Base-by-base conservation (phyloP, 2,329 filamentous ascomycete species). In the Corinectria fuckeliana region DNA sequence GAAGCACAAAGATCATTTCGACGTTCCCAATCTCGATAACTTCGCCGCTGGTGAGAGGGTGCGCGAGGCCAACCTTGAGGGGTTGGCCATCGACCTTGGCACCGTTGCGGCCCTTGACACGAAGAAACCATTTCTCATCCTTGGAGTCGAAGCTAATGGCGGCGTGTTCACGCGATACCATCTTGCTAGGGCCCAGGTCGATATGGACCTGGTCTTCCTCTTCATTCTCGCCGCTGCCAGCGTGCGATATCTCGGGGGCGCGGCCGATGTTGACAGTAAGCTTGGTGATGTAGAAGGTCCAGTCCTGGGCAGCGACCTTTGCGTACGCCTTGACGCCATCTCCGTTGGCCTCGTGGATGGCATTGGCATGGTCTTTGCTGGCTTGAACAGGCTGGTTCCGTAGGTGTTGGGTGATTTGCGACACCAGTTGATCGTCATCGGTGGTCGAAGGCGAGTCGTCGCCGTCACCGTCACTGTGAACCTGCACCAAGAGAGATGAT, bases 1-100 rank as follows among this genome's bases (percentile, higher is more conserved):
- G 94, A n/a, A 96, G 86, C 47, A 97, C 92, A 76, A 99, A 99
- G 82, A 98, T 94, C 95, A 99, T 99, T 79, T 99, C 94, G 1
- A 95, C 91, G 52, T 91, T 91, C 69, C 90, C 91, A 71, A 98
- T 91, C 72, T 97, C 93, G 58, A 99, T 89, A 41, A 98, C 92
- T 73, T 94, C 89, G 58, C 95, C 95, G 69, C 93, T 97, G 39
- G 87, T 86, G 23, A 99, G 83, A 26, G 86, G 79, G 30, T 87
- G 84, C 32, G 86, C 83, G 36, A 84, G 79, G 11, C 90, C 89
- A 50, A 88, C 83, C 70, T 90, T 91, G 56, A 96, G 78, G 18
- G 85, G 80, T 50, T 79, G 78, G 61, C 92, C 91, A 74, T 99
- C 92, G 20, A 98, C 82, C 70, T 91, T 92, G 45, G 96, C 85